These are phyloP conservation scores for Lipomyces spencermartinsiae DNA, from an alignment of 805 yeast genomes.

Conservation along the genomic window DNA sequence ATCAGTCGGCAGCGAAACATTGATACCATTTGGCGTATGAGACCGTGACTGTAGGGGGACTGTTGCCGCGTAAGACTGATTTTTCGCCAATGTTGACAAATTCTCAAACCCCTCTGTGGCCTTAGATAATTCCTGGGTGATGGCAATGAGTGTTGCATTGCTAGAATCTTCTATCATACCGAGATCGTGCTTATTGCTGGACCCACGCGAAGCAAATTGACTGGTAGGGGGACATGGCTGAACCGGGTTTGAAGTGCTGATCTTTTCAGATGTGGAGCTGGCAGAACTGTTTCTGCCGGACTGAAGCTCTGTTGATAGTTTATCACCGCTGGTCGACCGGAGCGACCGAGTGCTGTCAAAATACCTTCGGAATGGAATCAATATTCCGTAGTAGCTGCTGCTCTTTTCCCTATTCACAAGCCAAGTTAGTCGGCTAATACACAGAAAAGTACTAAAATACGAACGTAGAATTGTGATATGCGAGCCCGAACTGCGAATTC, in stretches of 20 bases:
- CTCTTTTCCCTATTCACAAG: background rate
- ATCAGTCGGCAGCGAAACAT: background rate
- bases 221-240: background rate
- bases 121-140: background rate
- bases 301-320: background rate
- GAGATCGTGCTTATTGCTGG: background rate
- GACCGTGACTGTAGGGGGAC: background rate
- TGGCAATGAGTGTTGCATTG: background rate
- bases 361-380: slow-evolving; percentile 7
- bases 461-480: slow-evolving; percentile 12
- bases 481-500: slow-evolving; percentile 19
- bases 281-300: background rate
- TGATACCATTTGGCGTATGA: background rate
- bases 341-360: background rate
- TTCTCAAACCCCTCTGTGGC: background rate
- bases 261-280: background rate
- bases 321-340: background rate
- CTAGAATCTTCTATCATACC: background rate
- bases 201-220: background rate
- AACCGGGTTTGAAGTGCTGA: background rate
- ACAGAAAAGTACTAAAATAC: background rate
- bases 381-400: background rate
- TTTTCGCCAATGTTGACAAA: background rate
- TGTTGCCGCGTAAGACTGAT: background rate
- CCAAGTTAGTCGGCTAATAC: background rate